Evolutionary conservation across 345 rosid species (phyloP).

Genomic region (Turritis glabra): DNA sequence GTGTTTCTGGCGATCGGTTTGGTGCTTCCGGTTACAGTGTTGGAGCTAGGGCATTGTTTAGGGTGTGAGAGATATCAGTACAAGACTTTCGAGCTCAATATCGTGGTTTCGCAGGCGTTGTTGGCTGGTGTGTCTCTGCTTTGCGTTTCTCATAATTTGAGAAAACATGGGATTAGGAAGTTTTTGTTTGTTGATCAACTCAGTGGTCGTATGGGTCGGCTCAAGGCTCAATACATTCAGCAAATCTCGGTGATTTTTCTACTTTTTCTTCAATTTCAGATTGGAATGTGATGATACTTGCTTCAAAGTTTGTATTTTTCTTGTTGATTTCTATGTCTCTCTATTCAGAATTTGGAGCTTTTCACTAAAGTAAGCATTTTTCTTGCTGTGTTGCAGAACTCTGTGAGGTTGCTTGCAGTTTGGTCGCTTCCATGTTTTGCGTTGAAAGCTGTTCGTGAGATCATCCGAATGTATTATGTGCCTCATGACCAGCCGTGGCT

Average conservation of each 20-base stretch:
- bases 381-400: conserved; percentile 47
- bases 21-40: conserved; percentile 57
- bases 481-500: conserved; percentile 67
- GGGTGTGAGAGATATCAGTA: conserved; percentile 62
- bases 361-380: background rate
- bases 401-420: conserved; percentile 55
- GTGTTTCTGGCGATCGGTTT: conserved; percentile 61
- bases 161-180: conserved; percentile 74
- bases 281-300: too few species aligned
- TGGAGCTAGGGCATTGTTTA: conserved; percentile 60
- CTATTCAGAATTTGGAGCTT: too few species aligned
- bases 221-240: conserved; percentile 50
- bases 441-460: conserved; percentile 67
- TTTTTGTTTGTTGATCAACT: conserved; percentile 78
- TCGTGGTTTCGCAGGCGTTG: conserved; percentile 77
- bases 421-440: conserved; percentile 80
- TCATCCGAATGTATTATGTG: conserved; percentile 51
- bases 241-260: conserved; percentile 64
- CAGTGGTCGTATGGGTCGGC: conserved; percentile 53
- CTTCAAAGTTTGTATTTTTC: too few species aligned
- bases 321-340: background rate
- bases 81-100: conserved; percentile 68
- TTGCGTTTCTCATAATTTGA: conserved; percentile 71
- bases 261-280: too few species aligned
- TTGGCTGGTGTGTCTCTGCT: conserved; percentile 75